Evolutionary conservation across 768 basidiomycete species (phyloP).

Genomic region (Clitopilus passeckerianus): DNA sequence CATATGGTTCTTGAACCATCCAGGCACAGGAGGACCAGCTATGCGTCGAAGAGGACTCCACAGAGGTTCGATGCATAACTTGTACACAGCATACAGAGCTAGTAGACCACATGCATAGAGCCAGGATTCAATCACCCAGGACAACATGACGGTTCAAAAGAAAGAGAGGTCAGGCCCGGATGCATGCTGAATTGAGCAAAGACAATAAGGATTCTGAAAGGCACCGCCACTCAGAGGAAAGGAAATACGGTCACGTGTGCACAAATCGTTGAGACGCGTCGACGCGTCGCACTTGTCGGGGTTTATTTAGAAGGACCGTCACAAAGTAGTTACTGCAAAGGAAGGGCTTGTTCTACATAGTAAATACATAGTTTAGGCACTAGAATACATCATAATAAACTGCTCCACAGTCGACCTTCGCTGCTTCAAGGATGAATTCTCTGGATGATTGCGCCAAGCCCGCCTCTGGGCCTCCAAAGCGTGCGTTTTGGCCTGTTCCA

Average conservation of each 20-base stretch:
- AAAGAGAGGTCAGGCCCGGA: constrained; percentile 6
- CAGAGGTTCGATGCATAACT: constrained; percentile 23
- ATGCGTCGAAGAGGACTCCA: constrained; percentile 47
- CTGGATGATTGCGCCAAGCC: constrained; percentile 11
- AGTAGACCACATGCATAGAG: neutral
- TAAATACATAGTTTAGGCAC: constrained; percentile 1
- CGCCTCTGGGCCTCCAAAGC: constrained; percentile 8
- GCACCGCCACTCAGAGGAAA: neutral
- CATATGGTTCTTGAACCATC: constrained; percentile 52
- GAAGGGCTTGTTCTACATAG: neutral
- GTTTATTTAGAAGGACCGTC: too few species aligned
- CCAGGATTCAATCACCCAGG: neutral
- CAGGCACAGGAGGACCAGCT: constrained; percentile 53
- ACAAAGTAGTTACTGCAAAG: too few species aligned
- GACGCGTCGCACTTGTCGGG: too few species aligned
- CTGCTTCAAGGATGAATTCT: constrained; percentile 9
- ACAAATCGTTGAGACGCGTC: too few species aligned
- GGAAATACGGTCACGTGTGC: neutral
- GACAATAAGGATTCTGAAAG: neutral
- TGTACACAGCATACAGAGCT: constrained; percentile 22
- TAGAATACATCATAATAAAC: constrained; percentile 18
- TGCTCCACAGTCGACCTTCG: constrained; percentile 16
- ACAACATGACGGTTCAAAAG: neutral
- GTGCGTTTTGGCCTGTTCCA: constrained; percentile 5
- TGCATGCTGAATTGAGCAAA: neutral